phyloP scores from a whole-genome alignment of 2,329 filamentous ascomycete species.

The Exophiala oligosperma region DNA sequence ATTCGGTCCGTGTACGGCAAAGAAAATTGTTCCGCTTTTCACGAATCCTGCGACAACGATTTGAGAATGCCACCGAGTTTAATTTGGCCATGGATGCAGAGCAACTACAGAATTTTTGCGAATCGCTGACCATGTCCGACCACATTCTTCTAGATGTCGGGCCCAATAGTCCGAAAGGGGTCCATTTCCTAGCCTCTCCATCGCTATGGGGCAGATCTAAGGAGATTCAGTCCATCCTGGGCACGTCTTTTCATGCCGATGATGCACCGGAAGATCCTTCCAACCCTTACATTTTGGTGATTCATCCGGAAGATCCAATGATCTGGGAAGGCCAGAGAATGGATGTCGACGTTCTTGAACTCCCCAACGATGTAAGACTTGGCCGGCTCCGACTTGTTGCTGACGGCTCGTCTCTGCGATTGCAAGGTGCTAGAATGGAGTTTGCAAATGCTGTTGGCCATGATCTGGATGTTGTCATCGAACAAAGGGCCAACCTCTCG shows the following conservation, averaged over 20 bases:
- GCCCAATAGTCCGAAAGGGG: conserved; percentile 69
- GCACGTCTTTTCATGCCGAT: conserved; percentile 72
- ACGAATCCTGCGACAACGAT: conserved; percentile 83
- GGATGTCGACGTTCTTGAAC: conserved; percentile 69
- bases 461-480: conserved; percentile 84
- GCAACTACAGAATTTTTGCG: conserved; percentile 73
- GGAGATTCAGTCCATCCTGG: conserved; percentile 82
- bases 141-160: conserved; percentile 78
- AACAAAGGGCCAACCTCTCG: conserved; percentile 88
- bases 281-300: conserved; percentile 81
- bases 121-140: conserved; percentile 75
- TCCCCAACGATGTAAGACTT: conserved; percentile 79
- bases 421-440: conserved; percentile 74
- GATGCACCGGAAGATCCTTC: conserved; percentile 69
- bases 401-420: conserved; percentile 75
- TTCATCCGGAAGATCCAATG: conserved; percentile 76
- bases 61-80: conserved; percentile 95
- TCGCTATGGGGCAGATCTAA: conserved; percentile 71
- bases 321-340: conserved; percentile 80
- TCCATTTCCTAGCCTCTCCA: conserved; percentile 83
- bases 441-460: conserved; percentile 79
- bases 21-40: conserved; percentile 96
- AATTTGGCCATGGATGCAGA: conserved; percentile 74
- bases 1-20: conserved; percentile 93
- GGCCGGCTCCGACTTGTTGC: conserved; percentile 87